Evolutionary conservation across 495 filamentous ascomycete species (phyloP), one percentile per base, ranked within the genome.

Genomic region (Rusavskia elegans): DNA sequence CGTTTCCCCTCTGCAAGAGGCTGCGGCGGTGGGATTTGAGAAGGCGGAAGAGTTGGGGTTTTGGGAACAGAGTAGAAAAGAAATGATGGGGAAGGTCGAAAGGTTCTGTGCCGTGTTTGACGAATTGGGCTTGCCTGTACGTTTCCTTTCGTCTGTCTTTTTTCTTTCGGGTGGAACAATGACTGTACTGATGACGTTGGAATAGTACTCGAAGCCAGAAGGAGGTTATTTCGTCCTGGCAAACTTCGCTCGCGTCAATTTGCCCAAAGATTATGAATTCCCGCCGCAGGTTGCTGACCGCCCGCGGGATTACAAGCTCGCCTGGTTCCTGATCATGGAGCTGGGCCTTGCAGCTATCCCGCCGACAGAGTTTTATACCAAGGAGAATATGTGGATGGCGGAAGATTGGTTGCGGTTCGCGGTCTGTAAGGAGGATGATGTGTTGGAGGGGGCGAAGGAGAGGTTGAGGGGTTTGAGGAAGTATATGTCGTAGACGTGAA

Each of bases 291-390:
- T 98, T 6, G 82, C 83, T 25, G 79, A 74, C 49, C 78, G 90
- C 11, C 84, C 92, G 32, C 75, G 92, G 35, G 92, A 98, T 68
- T 98, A 95, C 72, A 83, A 93, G 70, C 74, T 98, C 30, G 77
- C 78, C 36, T 98, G 92, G 92, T 96, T 95, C 68, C 67, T 95
- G 56, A 98, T 98, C 64, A 88, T 86, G 65, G 92, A 97, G 71
- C 71, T 97, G 48, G 92, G 92, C 5, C 87, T 98, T 2, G 92
- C 92, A 6, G 87, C 89, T 2, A 98, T 98, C 56, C 92, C 92
- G 3, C 92, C 92, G 0, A 94, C 86, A 0, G 92, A 98, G 66
- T 98, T 98, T 65, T 96, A 96, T 60, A 95, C 88, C 20, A 77
- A 83, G 42, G 70, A 65, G 53, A 95, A 95, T 54, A 78, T 83